Evolutionary conservation across 768 basidiomycete species (phyloP), one percentile per base, ranked within the genome.

Genomic region (Leccinum boreale): DNA sequence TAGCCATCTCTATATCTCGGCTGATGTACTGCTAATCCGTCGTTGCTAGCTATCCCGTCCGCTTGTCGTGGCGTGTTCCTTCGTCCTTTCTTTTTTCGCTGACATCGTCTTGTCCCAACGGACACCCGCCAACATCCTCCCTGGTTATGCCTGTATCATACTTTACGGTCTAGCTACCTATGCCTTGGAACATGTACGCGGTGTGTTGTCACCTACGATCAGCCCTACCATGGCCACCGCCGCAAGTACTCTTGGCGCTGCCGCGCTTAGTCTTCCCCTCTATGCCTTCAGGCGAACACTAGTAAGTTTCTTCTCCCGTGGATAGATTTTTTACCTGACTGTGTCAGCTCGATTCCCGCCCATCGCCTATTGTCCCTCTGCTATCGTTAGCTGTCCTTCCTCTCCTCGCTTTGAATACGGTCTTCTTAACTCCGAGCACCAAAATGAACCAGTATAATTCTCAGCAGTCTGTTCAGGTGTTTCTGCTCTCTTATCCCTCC

Each of bases 81-180:
- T 90, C 39, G 11, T 73, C 2, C 63, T 89, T 31, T 84, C 86
- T 19, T 74, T 89, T 58, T 68, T 82, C 17, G 80, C 81, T 17
- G 89, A 91, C 67, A 74, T 81, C 19, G 67, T 55, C 1, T 67
- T 78, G 72, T 67, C 77, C 73, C 58, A 78, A 67, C 50, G 64
- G 70, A n/a, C 61, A 66, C 29, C 78, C 74, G 55, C 64, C 79
- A 61, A 36, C 39, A 75, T 77, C 50, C 59, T 84, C 26, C 86
- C 85, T 3, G 87, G 86, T 15, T 91, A 92, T 73, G 80, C 79
- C 7, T 89, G 87, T 3, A 69, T 91, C 11, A 59, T 79, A 15
- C 62, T 86, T 3, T 81, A 90, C 66, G 83, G 81, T 3, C 62
- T 87, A 21, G 75, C 82, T 3, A 85, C 87, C 1, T 81, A 74